Base-by-base conservation (phyloP, 495 filamentous ascomycete species). In the Xylaria castorea region DNA sequence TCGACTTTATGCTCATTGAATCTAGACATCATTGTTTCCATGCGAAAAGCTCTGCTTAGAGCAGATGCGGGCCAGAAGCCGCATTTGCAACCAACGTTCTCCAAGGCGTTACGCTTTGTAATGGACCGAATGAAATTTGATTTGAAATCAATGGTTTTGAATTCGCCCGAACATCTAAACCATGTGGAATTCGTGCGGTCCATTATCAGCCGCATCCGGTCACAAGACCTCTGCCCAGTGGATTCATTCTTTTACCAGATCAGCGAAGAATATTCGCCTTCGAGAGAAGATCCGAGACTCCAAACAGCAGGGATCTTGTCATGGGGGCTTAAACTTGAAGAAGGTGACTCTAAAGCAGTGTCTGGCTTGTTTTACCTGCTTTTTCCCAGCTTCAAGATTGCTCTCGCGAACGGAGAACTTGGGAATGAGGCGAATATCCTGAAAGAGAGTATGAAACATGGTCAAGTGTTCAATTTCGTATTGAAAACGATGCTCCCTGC, bases 91-190 rank as follows among this genome's bases (percentile, higher is more conserved):
- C 73, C 73, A 1, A 76, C 82, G 20, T 85, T 80, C 74, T 75
- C 75, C 22, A 78, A 73, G 44, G 78, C 76, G 20, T 73, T 88
- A 4, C 77, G 79, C 46, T 74, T 73, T 27, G 77, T 77, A 8
- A 88, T 88, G 85, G 79, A 81, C n/a, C 83, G 81, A 36, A 86
- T 88, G 71, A 85, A 83, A 68, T 62, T 76, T n/a, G 79, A 86
- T 68, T 78, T 88, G 0, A 76, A 80, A 27, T 75, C 77, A 0
- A 73, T 85, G 34, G 73, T 68, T 0, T 55, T 76, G 6, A 73
- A 79, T 14, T 69, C 77, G 0, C 44, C 50, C 27, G 79, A 81
- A 48, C 85, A 87, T 42, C 72, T 73, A 16, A 34, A 72, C 25
- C 84, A 86, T 74, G 77, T 87, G 36, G 75, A 76, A 16, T 87